Conservation (phyloP, 176 grass and related monocot genomes). For the Microstegium vimineum region DNA sequence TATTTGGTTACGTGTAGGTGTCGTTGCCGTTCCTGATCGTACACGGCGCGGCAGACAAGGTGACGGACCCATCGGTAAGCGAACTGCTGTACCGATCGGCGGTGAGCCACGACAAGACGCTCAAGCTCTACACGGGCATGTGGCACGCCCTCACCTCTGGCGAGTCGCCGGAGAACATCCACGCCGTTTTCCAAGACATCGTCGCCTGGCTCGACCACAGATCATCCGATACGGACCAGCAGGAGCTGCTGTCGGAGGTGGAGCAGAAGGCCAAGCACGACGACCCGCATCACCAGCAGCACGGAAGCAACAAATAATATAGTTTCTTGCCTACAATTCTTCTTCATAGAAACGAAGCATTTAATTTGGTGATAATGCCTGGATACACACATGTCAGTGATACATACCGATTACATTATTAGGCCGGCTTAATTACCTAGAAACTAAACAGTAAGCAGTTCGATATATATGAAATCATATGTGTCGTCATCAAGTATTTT, state of each 20-base stretch:
- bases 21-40: constrained; percentile 58
- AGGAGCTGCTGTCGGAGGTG: not conserved
- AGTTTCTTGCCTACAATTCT: not conserved
- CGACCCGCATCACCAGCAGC: not conserved
- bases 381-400: not conserved
- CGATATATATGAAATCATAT: not conserved
- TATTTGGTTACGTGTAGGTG: constrained; percentile 21
- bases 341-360: not conserved
- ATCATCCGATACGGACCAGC: not conserved
- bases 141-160: constrained; percentile 81
- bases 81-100: constrained; percentile 44
- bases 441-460: too few relatives aligned
- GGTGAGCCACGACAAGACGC: constrained; percentile 47
- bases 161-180: constrained; percentile 47
- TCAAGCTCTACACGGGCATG: constrained; percentile 64
- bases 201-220: constrained; percentile 55
- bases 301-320: not conserved
- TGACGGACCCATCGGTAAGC: constrained; percentile 63
- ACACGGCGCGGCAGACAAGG: constrained; percentile 67
- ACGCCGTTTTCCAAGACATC: constrained; percentile 53
- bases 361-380: not conserved
- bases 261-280: constrained; percentile 43
- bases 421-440: too few relatives aligned
- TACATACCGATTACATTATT: not conserved
- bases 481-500: not conserved